A percentile compares a stretch with the other conserved stretches of the same genome.
Evolutionary conservation across 352 stramenopile genomes (phyloP).

Genomic region (Phytophthora syringae): DNA sequence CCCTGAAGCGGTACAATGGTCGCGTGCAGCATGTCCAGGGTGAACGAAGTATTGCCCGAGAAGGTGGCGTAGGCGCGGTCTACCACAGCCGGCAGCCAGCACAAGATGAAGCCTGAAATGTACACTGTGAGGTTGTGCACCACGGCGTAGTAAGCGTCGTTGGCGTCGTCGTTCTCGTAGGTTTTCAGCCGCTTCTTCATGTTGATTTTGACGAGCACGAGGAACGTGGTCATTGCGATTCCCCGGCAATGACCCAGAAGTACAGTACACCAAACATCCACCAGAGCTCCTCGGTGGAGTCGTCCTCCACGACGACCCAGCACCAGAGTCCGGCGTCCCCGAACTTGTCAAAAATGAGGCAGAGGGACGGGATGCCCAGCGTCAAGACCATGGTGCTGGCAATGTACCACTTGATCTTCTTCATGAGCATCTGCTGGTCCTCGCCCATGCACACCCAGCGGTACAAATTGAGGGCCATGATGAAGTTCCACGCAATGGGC

Average conservation of each 20-base stretch:
- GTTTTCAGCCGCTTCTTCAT: conserved; percentile 75
- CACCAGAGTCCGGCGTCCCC: conserved; percentile 80
- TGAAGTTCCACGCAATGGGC: conserved; percentile 85
- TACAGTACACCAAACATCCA: conserved; percentile 82
- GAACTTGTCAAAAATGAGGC: conserved; percentile 66
- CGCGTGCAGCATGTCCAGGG: conserved; percentile 72
- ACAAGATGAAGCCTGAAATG: conserved; percentile 83
- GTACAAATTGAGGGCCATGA: conserved; percentile 87
- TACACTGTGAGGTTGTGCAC: conserved; percentile 87
- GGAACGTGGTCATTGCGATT: conserved; percentile 58
- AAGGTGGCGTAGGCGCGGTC: conserved; percentile 72
- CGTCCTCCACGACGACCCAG: conserved; percentile 65
- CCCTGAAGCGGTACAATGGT: conserved; percentile 84
- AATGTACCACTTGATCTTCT: conserved; percentile 87
- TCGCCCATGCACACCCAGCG: conserved; percentile 85
- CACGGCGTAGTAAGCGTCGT: conserved; percentile 79
- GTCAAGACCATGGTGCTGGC: conserved; percentile 63
- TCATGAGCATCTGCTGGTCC: conserved; percentile 84
- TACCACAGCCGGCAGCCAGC: conserved; percentile 72
- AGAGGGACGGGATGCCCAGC: conserved; percentile 57
- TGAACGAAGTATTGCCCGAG: conserved; percentile 61
- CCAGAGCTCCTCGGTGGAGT: conserved; percentile 59
- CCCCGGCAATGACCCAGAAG: conserved; percentile 77
- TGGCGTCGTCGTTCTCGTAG: conserved; percentile 79
- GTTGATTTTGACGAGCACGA: conserved; percentile 83